Evolutionary conservation across 805 yeast genomes (phyloP), one percentile per base, ranked within the genome.

Genomic region (Priceomyces melissophilus): DNA sequence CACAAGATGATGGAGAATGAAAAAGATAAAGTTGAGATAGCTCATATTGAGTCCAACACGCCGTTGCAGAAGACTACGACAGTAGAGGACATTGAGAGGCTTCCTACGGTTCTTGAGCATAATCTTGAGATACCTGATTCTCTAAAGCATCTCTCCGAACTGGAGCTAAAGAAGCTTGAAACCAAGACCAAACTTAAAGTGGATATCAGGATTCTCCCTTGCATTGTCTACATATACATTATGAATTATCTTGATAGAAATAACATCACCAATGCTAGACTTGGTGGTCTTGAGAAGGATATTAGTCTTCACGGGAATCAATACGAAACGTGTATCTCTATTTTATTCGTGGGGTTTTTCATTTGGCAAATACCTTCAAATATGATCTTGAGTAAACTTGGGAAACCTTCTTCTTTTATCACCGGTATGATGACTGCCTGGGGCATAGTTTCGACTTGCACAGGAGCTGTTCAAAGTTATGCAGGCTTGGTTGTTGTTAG

Each of bases 251-350:
- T 76, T 37, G 81, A 76, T 54, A 52, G 81, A 38, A 71, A 73
- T 46, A 76, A 75, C 48, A 72, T 77, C 47, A 81, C 81, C 9
- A 69, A 73, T 50, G 81, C 81, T 1, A 63, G 76, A 42, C 61
- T 74, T 30, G 81, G 76, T 30, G 79, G 78, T 11, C 54, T 76
- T 45, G 65, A 65, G 45, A 59, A 61, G 7, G 79, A 75, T 41
- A 54, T 75, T 37, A 61, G 63, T 1, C 58, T 75, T 31, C 45
- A 54, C 3, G 76, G 77, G 5, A 54, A 53, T 31, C 69, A 74
- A 48, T 75, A 72, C 44, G 76, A 77, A 50, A 73, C 75, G 4
- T 66, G 72, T 55, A 72, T 78, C 41, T 70, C 80, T n/a, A 66
- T 78, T 32, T 65, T 76, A 35, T 76, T 68, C 54, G 70, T 76